Conservation (phyloP, 176 grass and related monocot species). For the Bothriochloa decipiens region DNA sequence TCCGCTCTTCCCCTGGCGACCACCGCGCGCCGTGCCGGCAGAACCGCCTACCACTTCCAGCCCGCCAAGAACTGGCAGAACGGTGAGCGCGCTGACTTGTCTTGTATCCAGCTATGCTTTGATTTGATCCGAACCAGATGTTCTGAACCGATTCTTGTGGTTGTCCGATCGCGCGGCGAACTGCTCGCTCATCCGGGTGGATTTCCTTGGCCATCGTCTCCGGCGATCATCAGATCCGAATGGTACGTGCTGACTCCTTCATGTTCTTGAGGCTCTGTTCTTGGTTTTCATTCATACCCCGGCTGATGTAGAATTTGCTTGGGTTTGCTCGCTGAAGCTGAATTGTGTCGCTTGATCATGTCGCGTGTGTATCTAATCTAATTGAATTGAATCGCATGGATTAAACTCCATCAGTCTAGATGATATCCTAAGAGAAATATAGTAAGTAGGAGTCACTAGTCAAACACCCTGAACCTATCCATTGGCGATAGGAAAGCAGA, state of each 20-base stretch:
- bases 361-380: not conserved
- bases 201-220: not conserved
- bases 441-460: no score
- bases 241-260: slow-evolving; percentile 44
- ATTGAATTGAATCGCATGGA: not conserved
- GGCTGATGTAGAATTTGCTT: not conserved
- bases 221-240: slow-evolving; percentile 64
- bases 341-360: not conserved
- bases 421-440: no score
- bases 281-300: not conserved
- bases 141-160: not conserved
- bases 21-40: slow-evolving; percentile 18
- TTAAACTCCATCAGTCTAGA: not conserved
- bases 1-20: not conserved
- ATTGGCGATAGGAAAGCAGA: not conserved
- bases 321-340: not conserved
- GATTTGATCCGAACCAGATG: not conserved
- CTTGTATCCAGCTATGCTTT: not conserved
- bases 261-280: not conserved
- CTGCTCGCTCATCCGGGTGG: not conserved
- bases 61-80: slow-evolving; percentile 85
- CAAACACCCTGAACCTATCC: not conserved
- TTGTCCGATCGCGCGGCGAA: not conserved
- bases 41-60: slow-evolving; percentile 93
- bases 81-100: slow-evolving; percentile 32